phyloP scores from a whole-genome alignment of 2,329 filamentous ascomycete genomes.

The Ophiostoma novo-ulmi region DNA sequence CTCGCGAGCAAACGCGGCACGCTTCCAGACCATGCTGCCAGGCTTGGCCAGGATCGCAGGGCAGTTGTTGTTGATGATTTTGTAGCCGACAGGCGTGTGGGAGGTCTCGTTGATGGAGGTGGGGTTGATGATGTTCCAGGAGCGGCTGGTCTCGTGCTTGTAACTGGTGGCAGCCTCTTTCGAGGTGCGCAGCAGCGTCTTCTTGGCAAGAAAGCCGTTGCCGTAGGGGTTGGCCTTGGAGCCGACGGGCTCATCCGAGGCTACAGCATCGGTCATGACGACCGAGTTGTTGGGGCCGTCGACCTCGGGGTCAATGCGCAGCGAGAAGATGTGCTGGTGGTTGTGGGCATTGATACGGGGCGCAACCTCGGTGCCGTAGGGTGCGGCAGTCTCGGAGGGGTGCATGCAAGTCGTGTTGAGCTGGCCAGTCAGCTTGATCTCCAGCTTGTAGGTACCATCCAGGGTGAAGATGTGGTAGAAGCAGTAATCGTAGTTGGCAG shows the following conservation, averaged over 20 bases:
- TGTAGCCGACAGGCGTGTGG: conserved; percentile 74
- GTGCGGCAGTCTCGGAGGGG: conserved; percentile 71
- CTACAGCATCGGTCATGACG: conserved; percentile 73
- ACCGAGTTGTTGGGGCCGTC: conserved; percentile 74
- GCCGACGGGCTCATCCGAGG: conserved; percentile 68
- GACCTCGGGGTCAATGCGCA: conserved; percentile 80
- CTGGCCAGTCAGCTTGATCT: conserved; percentile 88
- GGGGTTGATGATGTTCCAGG: conserved; percentile 42
- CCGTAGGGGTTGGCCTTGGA: conserved; percentile 80
- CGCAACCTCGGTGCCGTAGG: conserved; percentile 89
- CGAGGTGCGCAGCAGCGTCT: conserved; percentile 71
- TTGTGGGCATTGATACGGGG: conserved; percentile 91
- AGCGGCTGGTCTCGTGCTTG: conserved; percentile 66
- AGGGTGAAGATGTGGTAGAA: conserved; percentile 43
- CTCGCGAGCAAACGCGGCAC: conserved; percentile 83
- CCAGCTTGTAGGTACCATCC: conserved; percentile 85
- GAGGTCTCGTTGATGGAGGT: conserved; percentile 56
- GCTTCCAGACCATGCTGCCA: conserved; percentile 78
- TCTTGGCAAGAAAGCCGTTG: conserved; percentile 82
- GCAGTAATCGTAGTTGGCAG: conserved; percentile 88
- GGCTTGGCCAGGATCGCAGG: conserved; percentile 74
- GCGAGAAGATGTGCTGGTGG: conserved; percentile 91
- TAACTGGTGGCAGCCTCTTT: conserved; percentile 71
- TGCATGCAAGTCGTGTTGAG: conserved; percentile 85
- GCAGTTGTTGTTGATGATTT: conserved; percentile 82